Conservation (phyloP, 805 yeast species). For the Cyberlindnera mississippiensis region DNA sequence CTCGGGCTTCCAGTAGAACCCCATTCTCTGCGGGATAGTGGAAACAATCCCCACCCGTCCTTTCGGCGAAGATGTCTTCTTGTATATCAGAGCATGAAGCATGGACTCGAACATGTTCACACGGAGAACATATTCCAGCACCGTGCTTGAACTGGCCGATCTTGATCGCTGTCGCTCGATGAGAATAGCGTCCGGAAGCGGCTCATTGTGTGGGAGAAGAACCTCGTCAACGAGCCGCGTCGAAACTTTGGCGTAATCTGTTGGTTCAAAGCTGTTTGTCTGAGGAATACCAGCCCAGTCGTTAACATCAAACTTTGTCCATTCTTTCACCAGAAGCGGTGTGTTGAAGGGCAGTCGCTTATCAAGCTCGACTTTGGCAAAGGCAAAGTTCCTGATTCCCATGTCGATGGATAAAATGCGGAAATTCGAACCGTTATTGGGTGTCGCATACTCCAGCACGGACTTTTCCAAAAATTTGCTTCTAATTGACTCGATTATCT, state of each 20-base stretch:
- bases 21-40: conserved; percentile 23
- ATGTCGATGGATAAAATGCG: conserved; percentile 34
- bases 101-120: conserved; percentile 53
- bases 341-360: conserved; percentile 20
- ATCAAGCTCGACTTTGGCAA: conserved; percentile 25
- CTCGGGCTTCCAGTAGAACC: conserved; percentile 22
- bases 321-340: conserved; percentile 29
- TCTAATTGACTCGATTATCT: conserved; percentile 6
- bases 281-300: conserved; percentile 13
- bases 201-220: conserved; percentile 17
- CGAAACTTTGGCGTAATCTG: conserved; percentile 23
- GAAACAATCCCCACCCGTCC: conserved; percentile 16
- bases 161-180: conserved; percentile 58
- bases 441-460: conserved; percentile 12
- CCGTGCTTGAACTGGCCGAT: conserved; percentile 40
- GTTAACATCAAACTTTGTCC: conserved; percentile 33
- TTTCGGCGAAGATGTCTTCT: conserved; percentile 4
- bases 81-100: conserved; percentile 32
- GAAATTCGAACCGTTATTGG: conserved; percentile 20
- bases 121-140: conserved; percentile 48
- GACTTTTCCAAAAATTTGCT: conserved; percentile 6
- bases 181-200: conserved; percentile 38
- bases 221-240: conserved; percentile 26
- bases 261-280: conserved; percentile 23
- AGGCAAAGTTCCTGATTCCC: conserved; percentile 36